Percentiles rank a stretch among this genome's conserved stretches.
Evolutionary conservation across 2,329 filamentous ascomycete genomes (phyloP).

Genomic region (Plectosphaerella cucumerina): DNA sequence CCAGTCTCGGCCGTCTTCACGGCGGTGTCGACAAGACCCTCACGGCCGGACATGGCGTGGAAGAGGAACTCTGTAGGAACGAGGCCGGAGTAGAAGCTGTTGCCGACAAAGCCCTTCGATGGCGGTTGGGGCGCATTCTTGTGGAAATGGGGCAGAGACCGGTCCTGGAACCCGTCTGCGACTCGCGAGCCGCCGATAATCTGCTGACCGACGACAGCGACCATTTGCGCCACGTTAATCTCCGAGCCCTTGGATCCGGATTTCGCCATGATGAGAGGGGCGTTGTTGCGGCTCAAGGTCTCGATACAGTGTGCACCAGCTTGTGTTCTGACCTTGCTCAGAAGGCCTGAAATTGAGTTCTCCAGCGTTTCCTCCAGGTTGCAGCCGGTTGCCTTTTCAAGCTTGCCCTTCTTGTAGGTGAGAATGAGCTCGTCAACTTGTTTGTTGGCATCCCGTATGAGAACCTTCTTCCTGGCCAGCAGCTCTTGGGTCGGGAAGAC

Average conservation of each 20-base stretch:
- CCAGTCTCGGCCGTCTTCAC: slow-evolving; percentile 99
- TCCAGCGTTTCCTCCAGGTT: slow-evolving; percentile 91
- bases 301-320: slow-evolving; percentile 89
- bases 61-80: slow-evolving; percentile 92
- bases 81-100: slow-evolving; percentile 94
- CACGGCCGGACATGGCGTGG: slow-evolving; percentile 96
- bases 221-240: slow-evolving; percentile 99
- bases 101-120: slow-evolving; percentile 93
- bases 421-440: slow-evolving; percentile 81
- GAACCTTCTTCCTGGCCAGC: slow-evolving; percentile 65
- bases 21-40: slow-evolving; percentile 96
- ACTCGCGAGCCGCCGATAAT: slow-evolving; percentile 95
- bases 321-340: slow-evolving; percentile 86
- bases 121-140: slow-evolving; percentile 90
- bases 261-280: slow-evolving; percentile 93
- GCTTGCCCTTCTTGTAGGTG: slow-evolving; percentile 72
- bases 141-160: slow-evolving; percentile 89
- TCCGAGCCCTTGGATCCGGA: slow-evolving; percentile 95
- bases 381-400: slow-evolving; percentile 84
- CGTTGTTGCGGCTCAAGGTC: slow-evolving; percentile 85
- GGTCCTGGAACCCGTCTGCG: slow-evolving; percentile 91
- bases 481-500: slow-evolving; percentile 78
- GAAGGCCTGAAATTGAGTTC: slow-evolving; percentile 82
- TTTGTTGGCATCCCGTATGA: slow-evolving; percentile 75
- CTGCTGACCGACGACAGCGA: slow-evolving; percentile 93